phyloP scores from a whole-genome alignment of 495 filamentous ascomycete genomes.

The Lasiosphaeriaceae sp. region DNA sequence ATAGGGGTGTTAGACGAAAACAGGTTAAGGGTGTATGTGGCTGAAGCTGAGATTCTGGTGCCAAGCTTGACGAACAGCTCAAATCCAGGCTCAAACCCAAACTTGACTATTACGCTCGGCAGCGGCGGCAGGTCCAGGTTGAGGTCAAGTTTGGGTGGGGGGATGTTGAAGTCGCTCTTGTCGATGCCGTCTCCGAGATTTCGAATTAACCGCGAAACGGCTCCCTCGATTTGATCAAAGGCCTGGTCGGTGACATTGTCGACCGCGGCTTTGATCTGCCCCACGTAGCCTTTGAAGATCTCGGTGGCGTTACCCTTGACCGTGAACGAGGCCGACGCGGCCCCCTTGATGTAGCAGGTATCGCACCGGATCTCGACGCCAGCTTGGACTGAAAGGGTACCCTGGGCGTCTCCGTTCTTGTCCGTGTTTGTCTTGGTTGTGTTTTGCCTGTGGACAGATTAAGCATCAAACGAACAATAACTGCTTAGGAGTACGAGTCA shows the following conservation, averaged over 20 bases:
- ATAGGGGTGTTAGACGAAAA: slow-evolving; percentile 41
- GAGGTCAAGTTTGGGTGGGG: slow-evolving; percentile 32
- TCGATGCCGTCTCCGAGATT: slow-evolving; percentile 23
- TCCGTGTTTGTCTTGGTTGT: background rate
- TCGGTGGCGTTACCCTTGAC: slow-evolving; percentile 36
- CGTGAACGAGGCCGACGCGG: slow-evolving; percentile 37
- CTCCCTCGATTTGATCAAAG: background rate
- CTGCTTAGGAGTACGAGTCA: too few species aligned
- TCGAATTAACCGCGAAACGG: background rate
- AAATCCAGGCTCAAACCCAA: slow-evolving; percentile 44
- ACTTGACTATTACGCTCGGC: slow-evolving; percentile 39
- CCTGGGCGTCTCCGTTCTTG: background rate
- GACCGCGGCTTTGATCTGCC: slow-evolving; percentile 16
- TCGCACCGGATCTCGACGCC: slow-evolving; percentile 42
- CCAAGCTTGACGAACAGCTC: slow-evolving; percentile 52
- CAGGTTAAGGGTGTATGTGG: slow-evolving; percentile 47
- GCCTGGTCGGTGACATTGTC: slow-evolving; percentile 27
- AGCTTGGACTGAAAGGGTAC: background rate
- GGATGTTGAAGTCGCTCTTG: slow-evolving; percentile 30
- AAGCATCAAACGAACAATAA: too few species aligned
- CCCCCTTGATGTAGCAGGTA: slow-evolving; percentile 50
- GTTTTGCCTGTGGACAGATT: too few species aligned
- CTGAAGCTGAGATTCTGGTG: slow-evolving; percentile 35
- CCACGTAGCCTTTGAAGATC: slow-evolving; percentile 20
- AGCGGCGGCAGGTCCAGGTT: slow-evolving; percentile 38